These are phyloP conservation scores for Magnusiomyces suaveolens DNA, from an alignment of 1,139 yeast species.

Conservation along the genomic window DNA sequence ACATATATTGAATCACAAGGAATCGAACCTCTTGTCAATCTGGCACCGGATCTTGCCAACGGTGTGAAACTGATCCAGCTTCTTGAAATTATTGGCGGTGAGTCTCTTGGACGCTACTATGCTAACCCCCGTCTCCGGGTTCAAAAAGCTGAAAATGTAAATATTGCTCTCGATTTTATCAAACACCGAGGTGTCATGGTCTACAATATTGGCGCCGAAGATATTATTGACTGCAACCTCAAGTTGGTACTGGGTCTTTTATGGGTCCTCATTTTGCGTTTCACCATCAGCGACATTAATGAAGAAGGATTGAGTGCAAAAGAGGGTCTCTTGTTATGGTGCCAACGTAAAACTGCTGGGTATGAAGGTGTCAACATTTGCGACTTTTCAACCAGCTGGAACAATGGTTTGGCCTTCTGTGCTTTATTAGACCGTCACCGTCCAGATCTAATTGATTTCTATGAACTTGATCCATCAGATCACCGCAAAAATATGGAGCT, in stretches of 20 bases:
- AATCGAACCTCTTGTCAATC: conserved; percentile 25
- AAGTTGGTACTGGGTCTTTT: conserved; percentile 56
- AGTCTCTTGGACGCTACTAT: conserved; percentile 33
- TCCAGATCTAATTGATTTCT: conserved; percentile 37
- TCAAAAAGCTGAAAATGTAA: conserved; percentile 56
- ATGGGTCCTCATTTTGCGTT: conserved; percentile 52
- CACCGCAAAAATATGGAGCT: conserved; percentile 29
- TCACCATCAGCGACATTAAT: conserved; percentile 39
- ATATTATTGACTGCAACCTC: conserved; percentile 52
- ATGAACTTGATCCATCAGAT: conserved; percentile 29
- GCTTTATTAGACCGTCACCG: conserved; percentile 39
- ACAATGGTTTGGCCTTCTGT: conserved; percentile 41
- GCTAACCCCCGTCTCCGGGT: conserved; percentile 43
- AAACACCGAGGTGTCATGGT: conserved; percentile 45
- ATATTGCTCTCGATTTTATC: conserved; percentile 47
- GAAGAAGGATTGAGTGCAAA: conserved; percentile 38
- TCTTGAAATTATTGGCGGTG: conserved; percentile 34
- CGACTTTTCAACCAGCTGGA: conserved; percentile 40
- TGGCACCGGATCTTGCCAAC: conserved; percentile 28
- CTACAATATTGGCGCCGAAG: conserved; percentile 57
- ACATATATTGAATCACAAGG: conserved; percentile 28
- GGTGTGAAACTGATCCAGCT: conserved; percentile 33
- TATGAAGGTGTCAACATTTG: conserved; percentile 34
- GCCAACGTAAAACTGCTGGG: conserved; percentile 37
- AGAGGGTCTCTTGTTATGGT: conserved; percentile 38